Conservation (phyloP, 2,329 filamentous ascomycete species). For the Fusarium sp. region DNA sequence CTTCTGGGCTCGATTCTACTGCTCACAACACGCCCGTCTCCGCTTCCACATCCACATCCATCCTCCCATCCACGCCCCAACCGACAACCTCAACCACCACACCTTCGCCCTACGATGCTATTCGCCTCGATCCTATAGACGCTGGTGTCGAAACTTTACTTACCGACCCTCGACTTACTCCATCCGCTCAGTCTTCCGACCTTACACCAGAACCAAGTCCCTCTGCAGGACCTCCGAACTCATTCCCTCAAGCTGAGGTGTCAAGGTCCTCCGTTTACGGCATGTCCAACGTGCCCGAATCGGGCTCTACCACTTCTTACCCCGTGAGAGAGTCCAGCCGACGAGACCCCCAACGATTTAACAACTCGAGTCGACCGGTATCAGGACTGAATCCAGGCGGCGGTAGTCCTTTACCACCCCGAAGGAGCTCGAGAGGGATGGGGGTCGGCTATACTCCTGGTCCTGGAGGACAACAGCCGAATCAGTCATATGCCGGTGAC, state of each 20-base stretch:
- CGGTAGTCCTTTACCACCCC: conserved; percentile 75
- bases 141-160: conserved; percentile 38
- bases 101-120: conserved; percentile 40
- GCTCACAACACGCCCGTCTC: conserved; percentile 31
- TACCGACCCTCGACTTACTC: conserved; percentile 42
- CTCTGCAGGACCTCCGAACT: conserved; percentile 29
- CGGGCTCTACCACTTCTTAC: conserved; percentile 64
- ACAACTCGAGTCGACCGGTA: conserved; percentile 69
- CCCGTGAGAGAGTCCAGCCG: conserved; percentile 78
- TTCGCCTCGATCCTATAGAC: conserved; percentile 47
- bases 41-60: conserved; percentile 36
- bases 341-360: conserved; percentile 70
- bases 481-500: conserved; percentile 56
- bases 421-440: conserved; percentile 81
- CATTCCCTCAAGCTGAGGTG: conserved; percentile 39
- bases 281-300: conserved; percentile 70
- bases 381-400: conserved; percentile 61
- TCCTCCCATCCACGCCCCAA: conserved; percentile 33
- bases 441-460: conserved; percentile 66
- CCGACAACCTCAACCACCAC: conserved; percentile 38
- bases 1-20: conserved; percentile 37
- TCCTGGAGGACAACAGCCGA: conserved; percentile 28
- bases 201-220: conserved; percentile 28
- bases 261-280: conserved; percentile 65
- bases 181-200: conserved; percentile 32